Evolutionary conservation across 768 basidiomycete genomes (phyloP), one percentile per base, ranked within the genome.

Genomic region (Mycena vitilis): DNA sequence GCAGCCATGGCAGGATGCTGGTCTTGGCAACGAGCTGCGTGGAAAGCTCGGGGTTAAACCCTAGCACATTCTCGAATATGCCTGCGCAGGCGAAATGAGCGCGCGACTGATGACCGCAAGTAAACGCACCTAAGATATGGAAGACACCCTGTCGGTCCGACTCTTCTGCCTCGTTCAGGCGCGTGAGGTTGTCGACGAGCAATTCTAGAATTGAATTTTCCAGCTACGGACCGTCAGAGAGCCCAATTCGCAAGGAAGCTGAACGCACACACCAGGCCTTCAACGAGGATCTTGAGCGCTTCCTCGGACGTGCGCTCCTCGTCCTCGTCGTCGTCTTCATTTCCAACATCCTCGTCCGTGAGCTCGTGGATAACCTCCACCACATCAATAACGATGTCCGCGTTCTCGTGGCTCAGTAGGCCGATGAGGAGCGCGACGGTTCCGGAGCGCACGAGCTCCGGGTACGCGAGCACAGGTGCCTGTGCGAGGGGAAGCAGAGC

Each of bases 351-450:
- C 79, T 99, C 98, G 72, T 99, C 98, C 1, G 96, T 97, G 68
- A 98, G 85, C 79, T 99, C 98, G 73, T 95, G 91, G 7, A 99
- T 84, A 22, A 97, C 87, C 76, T 96, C 94, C 42, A 99, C 90
- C 38, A 95, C 92, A 72, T 98, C 96, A 62, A 99, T 93, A n/a
- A 94, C 93, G 68, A 99, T 98, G 80, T 99, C 98, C 54, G 91
- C 86, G 77, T 99, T 99, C 79, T 99, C 98, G 77, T 99, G 96
- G 64, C 90, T 94, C 63, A 99, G 88, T 55, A 99, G 86, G 37
- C 93, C 95, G 64, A 94, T 86, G 55, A 99, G 85, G 34, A 90
- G 82, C 38, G 84, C 76, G 18, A 95, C 81, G 20, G 90, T 83
- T 40, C 92, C 94, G 7, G 92, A 91, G 49, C 88, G 88, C 63